Evolutionary conservation across 257 asterid genomes (phyloP), one percentile per base, ranked within the genome.

Genomic region (Scutellaria minor): DNA sequence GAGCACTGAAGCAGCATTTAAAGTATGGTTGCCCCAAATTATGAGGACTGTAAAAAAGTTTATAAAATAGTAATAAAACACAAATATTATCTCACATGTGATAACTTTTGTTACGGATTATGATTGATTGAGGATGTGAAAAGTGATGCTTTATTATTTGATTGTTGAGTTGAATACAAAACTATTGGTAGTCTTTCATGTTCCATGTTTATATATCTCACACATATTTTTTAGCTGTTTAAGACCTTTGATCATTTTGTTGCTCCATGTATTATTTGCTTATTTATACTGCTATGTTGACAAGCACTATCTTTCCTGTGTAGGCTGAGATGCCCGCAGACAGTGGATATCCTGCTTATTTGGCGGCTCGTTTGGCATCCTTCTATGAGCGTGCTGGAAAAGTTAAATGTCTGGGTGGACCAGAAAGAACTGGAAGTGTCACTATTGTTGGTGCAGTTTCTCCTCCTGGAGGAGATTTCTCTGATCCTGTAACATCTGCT

Each of bases 311-410:
- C 11, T 65, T 65, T 64, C 53, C 35, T 64, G 18, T 79, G 67
- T 82, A 93, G 98, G 98, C 98, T 64, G 98, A 93, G 82, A 93
- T 93, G 98, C 98, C 98, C 76, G 98, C 98, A 45, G 98, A 93
- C 74, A 93, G 98, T 90, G 98, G 98, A 45, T 93, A 93, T 83
- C 98, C 98, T 81, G 98, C 98, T 64, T 94, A 94, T 83, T 82
- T 94, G 83, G 98, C 98, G 10, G 90, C 98, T 60, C 98, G 98
- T 84, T 80, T 94, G 85, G 98, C 98, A 62, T 94, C 98, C 79
- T 94, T 94, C 82, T 94, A 94, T 61, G 98, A 94, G 85, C 99
- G 99, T 81, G 99, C 99, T 80, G 99, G 99, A 58, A 95, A 95
- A 85, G 99, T 95, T 66, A 87, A 90, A 81, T 95, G 99, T 73